phyloP scores from a whole-genome alignment of 2,329 filamentous ascomycete species.

The Fusarium lyarnte region DNA sequence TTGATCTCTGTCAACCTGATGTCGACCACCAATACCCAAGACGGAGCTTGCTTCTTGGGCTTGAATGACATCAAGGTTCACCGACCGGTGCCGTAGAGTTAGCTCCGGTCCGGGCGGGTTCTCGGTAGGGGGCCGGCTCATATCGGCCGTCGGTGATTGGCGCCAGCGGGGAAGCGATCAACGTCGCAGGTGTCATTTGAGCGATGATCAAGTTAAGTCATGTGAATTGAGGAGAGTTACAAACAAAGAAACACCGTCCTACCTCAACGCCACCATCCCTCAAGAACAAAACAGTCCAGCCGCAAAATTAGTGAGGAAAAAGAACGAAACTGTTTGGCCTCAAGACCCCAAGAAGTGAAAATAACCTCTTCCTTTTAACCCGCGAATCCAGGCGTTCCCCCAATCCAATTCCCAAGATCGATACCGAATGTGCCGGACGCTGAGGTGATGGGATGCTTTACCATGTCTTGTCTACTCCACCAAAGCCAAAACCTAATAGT shows the following conservation, averaged over 20 bases:
- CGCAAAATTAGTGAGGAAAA: conserved; percentile 5
- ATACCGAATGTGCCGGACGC: conserved; percentile 24
- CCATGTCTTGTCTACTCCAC: conserved; percentile 41
- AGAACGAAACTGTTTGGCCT: conserved; percentile 15
- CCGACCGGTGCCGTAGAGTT: conserved; percentile 21
- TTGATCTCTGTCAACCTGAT: background rate
- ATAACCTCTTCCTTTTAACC: conserved; percentile 8
- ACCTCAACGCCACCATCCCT: conserved; percentile 33
- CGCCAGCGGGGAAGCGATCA: conserved; percentile 1
- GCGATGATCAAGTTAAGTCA: conserved; percentile 3
- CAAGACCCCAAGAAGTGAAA: conserved; percentile 16
- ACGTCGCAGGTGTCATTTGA: conserved; percentile 17
- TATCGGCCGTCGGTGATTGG: conserved; percentile 28
- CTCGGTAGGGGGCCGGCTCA: conserved; percentile 22
- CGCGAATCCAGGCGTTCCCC: conserved; percentile 23
- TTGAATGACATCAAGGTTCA: conserved; percentile 13
- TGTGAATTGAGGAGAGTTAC: conserved; percentile 39
- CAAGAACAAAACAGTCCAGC: conserved; percentile 19
- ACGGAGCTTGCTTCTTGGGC: background rate
- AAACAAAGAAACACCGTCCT: conserved; percentile 21
- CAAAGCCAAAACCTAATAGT: conserved; percentile 39
- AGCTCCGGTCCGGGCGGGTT: conserved; percentile 25
- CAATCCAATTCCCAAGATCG: conserved; percentile 28
- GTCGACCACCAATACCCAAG: background rate
- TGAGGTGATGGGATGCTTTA: conserved; percentile 38